Base-by-base conservation (phyloP, 495 filamentous ascomycete genomes). In the Podospora australis region DNA sequence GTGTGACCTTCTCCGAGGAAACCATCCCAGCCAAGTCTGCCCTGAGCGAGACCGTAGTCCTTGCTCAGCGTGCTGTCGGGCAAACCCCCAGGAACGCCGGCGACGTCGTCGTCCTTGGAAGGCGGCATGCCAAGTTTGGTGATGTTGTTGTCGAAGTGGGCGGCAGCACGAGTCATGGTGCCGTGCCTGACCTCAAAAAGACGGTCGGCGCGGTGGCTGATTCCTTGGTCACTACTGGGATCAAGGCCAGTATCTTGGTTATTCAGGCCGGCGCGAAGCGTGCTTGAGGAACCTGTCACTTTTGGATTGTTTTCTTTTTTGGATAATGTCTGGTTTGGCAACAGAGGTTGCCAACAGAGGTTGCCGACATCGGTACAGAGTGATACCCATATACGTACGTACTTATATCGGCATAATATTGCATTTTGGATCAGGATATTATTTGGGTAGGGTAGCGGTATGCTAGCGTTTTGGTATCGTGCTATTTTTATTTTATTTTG, bases 91-190 rank as follows among this genome's bases (percentile, higher is more conserved):
- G 73, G 52, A 94, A 91, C 48, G 80, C 84, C 1, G 87, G 89
- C 2, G 88, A 91, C 60, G 70, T 95, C 17, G 68, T 95, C 3
- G 73, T 96, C 1, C 68, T 94, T 2, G 90, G 88, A 1, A 72
- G 86, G 10, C 72, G 74, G 10, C 68, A 70, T 35, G 46, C 58
- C 4, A 47, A 44, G 9, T 48, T 69, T 2, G 67, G 56, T 62
- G 64, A 59, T 24, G n/a, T 7, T 6, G 30, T 21, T 21, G 44
- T 39, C n/a, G 30, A 11, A 3, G 43, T 8, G 6, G 35, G 30
- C 9, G 34, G 30, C 3, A 22, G 38, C 1, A 28, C 42, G 1
- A 49, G 9, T 20, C 9, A n/a, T 3, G 14, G 11, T 21, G 16
- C 14, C 9, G 14, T 16, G 4, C 44, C 38, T 7, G 81, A 82